phyloP scores from a whole-genome alignment of 1,139 yeast genomes.

The Candida sp. region DNA sequence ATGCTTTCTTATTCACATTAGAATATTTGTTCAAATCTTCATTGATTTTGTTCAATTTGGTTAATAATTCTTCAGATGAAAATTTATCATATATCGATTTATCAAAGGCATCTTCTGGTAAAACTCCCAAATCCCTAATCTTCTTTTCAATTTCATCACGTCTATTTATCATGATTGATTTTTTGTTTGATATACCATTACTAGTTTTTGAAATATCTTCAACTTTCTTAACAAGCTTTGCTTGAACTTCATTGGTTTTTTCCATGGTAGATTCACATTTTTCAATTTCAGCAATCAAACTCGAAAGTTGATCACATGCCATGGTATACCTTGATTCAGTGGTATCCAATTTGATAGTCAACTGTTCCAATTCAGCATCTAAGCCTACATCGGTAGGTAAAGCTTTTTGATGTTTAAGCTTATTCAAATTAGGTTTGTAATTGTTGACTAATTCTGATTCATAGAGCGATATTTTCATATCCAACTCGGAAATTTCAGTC shows the following conservation, averaged over 20 bases:
- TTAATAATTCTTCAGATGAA: slow-evolving; percentile 52
- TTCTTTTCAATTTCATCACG: slow-evolving; percentile 71
- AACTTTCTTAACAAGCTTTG: slow-evolving; percentile 48
- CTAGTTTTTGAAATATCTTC: slow-evolving; percentile 64
- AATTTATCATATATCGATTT: slow-evolving; percentile 36
- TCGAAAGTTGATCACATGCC: slow-evolving; percentile 18
- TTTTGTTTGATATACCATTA: slow-evolving; percentile 65
- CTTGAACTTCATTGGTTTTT: slow-evolving; percentile 57
- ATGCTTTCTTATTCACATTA: slow-evolving; percentile 87
- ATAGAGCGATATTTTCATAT: slow-evolving; percentile 46
- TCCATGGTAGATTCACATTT: slow-evolving; percentile 39
- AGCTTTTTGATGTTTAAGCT: slow-evolving; percentile 17
- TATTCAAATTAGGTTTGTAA: slow-evolving; percentile 26
- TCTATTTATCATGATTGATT: slow-evolving; percentile 56
- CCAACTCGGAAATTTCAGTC: slow-evolving; percentile 44
- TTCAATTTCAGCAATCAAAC: slow-evolving; percentile 29
- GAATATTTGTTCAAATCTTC: slow-evolving; percentile 59
- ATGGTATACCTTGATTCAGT: slow-evolving; percentile 15
- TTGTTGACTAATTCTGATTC: slow-evolving; percentile 61
- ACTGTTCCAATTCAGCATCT: slow-evolving; percentile 19
- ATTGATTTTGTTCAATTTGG: slow-evolving; percentile 54
- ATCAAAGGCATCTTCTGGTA: slow-evolving; percentile 81
- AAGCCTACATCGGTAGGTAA: slow-evolving; percentile 10
- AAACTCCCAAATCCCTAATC: slow-evolving; percentile 79
- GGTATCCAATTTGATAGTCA: slow-evolving; percentile 20